Conservation (phyloP, 139 green algal species). For the Astrephomene gubernaculifera region DNA sequence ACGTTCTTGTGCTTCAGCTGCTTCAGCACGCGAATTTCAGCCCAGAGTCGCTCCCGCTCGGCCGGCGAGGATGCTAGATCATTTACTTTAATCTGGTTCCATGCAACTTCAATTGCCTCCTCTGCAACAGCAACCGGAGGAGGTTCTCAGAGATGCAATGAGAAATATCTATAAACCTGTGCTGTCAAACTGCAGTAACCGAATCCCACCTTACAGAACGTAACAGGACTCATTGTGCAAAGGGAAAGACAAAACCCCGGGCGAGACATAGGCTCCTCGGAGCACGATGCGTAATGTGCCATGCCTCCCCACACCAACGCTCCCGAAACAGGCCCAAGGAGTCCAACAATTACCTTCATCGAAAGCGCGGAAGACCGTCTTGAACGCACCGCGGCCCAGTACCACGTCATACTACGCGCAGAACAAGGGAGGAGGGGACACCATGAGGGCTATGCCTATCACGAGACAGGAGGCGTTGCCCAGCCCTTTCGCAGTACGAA, state of each 20-base stretch:
- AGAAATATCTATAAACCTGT: too few species aligned
- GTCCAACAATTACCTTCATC: slow-evolving; percentile 82
- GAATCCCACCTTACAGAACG: too few species aligned
- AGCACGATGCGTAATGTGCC: too few species aligned
- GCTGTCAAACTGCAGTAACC: too few species aligned
- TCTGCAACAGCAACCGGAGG: too few species aligned
- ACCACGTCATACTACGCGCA: slow-evolving; percentile 79
- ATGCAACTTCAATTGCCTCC: slow-evolving; percentile 84
- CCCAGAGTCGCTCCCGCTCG: slow-evolving; percentile 91
- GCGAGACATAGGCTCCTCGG: neutral
- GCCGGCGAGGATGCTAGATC: slow-evolving; percentile 61
- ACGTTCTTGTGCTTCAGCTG: slow-evolving; percentile 96
- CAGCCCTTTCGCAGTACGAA: too few species aligned
- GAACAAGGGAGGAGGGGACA: neutral
- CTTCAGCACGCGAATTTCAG: slow-evolving; percentile 98
- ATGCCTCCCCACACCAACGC: neutral
- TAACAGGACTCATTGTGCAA: too few species aligned
- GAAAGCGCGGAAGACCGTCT: slow-evolving; percentile 98
- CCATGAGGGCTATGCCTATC: too few species aligned
- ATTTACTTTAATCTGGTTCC: slow-evolving; percentile 95
- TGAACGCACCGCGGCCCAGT: slow-evolving; percentile 96
- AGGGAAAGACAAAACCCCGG: too few species aligned
- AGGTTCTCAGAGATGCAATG: too few species aligned
- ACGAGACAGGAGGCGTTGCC: too few species aligned
- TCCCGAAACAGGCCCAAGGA: neutral